These are phyloP conservation scores for Xylariomycetidae sp. DNA, from an alignment of 2,329 filamentous ascomycete genomes.

Conservation along the genomic window DNA sequence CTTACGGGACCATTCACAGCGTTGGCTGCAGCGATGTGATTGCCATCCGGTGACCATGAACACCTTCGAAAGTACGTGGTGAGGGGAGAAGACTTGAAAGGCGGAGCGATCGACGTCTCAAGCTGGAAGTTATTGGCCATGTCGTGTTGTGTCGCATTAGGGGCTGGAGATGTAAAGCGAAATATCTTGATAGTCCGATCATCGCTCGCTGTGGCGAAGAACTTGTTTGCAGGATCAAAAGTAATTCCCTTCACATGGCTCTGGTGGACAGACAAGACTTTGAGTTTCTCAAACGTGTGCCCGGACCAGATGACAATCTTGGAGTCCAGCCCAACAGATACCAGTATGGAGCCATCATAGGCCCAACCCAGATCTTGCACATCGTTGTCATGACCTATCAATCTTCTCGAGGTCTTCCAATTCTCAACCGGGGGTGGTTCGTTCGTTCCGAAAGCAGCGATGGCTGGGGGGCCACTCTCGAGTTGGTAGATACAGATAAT, in stretches of 20 bases:
- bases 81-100: constrained; percentile 86
- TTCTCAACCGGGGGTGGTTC: constrained; percentile 93
- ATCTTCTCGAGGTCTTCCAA: constrained; percentile 89
- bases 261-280: constrained; percentile 87
- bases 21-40: constrained; percentile 94
- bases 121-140: constrained; percentile 95
- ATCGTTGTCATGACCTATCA: constrained; percentile 97
- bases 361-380: constrained; percentile 98
- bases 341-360: constrained; percentile 87
- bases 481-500: constrained; percentile 96
- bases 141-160: constrained; percentile 90
- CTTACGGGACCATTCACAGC: constrained; percentile 96
- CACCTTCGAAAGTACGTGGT: constrained; percentile 96
- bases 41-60: constrained; percentile 96
- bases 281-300: constrained; percentile 95
- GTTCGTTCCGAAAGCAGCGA: constrained; percentile 72
- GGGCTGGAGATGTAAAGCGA: constrained; percentile 83
- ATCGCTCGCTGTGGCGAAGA: constrained; percentile 96
- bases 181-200: constrained; percentile 97
- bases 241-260: constrained; percentile 99
- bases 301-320: constrained; percentile 99
- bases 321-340: constrained; percentile 93
- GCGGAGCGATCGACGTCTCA: constrained; percentile 82
- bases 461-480: constrained; percentile 73
- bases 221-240: constrained; percentile 98